Evolutionary conservation across 768 basidiomycete genomes (phyloP), one percentile per base, ranked within the genome.

Genomic region (Pulveroboletus sp.): DNA sequence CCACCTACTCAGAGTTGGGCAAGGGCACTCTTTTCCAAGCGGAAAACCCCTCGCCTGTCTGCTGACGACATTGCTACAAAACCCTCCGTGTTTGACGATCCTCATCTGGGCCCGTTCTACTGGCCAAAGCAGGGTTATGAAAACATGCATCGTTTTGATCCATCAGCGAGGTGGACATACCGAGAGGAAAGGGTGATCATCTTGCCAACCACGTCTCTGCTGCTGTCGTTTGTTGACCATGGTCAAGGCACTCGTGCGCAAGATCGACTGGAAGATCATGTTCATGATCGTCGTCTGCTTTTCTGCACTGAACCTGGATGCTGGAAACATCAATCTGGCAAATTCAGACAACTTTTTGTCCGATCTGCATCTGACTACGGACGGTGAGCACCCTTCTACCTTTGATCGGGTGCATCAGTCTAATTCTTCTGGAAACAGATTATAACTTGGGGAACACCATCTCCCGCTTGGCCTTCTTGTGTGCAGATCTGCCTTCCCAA

Each of bases 261-360:
- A 79, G 54, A 71, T 81, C 24, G 82, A 85, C 55, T 81, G 77
- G 76, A 82, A 74, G 50, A 75, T 85, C 34, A 77, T 84, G 76
- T 48, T 76, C 6, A 77, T 76, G 72, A 75, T 78, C 17, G 73
- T 75, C 6, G 67, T 82, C 52, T 75, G 75, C 60, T 85, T 84
- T 55, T 77, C 78, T 5, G 78, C 79, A 0, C 67, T 81, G 42
- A 80, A 79, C 53, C 50, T 81, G 27, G 80, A 82, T 55, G 69
- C 80, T 42, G 65, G 58, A 38, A 85, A 85, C 52, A 53, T 84
- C 45, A 67, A 63, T 25, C 79, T 81, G 58, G 84, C 82, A 5
- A 82, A 82, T 51, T 74, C 78, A 0, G 75, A 78, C 55, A 78
- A 73, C 55, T 74, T 85, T 56, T 68, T 85, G 13, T 65, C 71